A percentile compares a stretch with the other conserved stretches of the same genome.
phyloP scores from a whole-genome alignment of 2,329 filamentous ascomycete genomes.

The Ascocoryne sarcoides region DNA sequence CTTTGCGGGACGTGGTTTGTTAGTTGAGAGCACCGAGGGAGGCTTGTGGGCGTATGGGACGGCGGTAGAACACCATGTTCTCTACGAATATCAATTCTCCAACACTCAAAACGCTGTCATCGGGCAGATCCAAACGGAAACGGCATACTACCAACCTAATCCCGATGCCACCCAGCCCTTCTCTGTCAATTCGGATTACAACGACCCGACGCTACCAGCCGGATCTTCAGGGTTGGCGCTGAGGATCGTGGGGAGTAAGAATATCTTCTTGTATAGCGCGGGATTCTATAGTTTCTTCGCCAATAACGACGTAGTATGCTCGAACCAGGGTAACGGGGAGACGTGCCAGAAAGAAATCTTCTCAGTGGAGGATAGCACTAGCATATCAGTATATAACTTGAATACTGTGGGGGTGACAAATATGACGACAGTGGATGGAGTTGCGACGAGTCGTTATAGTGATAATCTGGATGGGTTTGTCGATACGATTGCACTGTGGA shows the following conservation, averaged over 20 bases:
- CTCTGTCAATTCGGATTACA: conserved; percentile 44
- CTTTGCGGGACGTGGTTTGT: conserved; percentile 38
- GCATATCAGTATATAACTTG: conserved; percentile 15
- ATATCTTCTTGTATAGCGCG: conserved; percentile 40
- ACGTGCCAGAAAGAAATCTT: conserved; percentile 18
- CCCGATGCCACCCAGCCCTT: conserved; percentile 46
- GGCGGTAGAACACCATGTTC: conserved; percentile 39
- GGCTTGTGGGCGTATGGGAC: conserved; percentile 40
- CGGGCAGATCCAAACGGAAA: conserved; percentile 23
- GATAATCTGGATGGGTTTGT: conserved; percentile 17
- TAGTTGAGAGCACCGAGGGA: conserved; percentile 38
- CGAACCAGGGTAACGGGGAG: conserved; percentile 4
- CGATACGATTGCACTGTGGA: conserved; percentile 13
- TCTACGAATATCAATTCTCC: conserved; percentile 46
- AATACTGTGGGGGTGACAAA: conserved; percentile 15
- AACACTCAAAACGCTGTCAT: conserved; percentile 22
- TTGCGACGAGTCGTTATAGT: conserved; percentile 4
- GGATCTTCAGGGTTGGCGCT: conserved; percentile 50
- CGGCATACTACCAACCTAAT: conserved; percentile 17
- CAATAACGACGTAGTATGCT: conserved; percentile 34
- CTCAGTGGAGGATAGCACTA: conserved; percentile 13
- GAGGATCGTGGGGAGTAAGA: conserved; percentile 42
- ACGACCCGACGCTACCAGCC: conserved; percentile 59
- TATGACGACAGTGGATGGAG: conserved; percentile 15
- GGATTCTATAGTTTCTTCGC: conserved; percentile 52